These are phyloP conservation scores for Monilinia aucupariae DNA, from an alignment of 2,329 filamentous ascomycete species.

Conservation along the genomic window DNA sequence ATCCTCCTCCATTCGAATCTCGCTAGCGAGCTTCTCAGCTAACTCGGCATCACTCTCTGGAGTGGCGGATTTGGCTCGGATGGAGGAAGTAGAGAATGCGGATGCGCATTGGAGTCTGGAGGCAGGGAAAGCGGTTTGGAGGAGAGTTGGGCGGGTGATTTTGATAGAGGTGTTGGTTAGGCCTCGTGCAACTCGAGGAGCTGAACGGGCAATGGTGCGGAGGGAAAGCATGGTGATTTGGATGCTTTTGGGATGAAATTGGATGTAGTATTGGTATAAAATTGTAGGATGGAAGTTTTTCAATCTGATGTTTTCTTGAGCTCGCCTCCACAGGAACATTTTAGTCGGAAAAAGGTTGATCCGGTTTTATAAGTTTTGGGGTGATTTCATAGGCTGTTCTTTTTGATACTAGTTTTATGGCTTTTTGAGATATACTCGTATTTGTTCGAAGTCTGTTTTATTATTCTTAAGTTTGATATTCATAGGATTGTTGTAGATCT, in stretches of 20 bases:
- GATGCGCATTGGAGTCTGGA: constrained; percentile 29
- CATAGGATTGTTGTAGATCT: neutral
- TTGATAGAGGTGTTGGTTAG: constrained; percentile 48
- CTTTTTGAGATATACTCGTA: neutral
- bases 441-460: neutral
- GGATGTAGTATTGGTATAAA: constrained; percentile 18
- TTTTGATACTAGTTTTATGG: neutral
- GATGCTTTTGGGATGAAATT: constrained; percentile 14
- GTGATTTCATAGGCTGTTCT: constrained; percentile 6
- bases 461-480: neutral
- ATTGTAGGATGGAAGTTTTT: constrained; percentile 12
- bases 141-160: constrained; percentile 34
- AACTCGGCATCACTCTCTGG: constrained; percentile 69
- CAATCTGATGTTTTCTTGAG: neutral
- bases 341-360: constrained; percentile 20
- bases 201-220: constrained; percentile 58
- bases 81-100: constrained; percentile 38
- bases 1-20: constrained; percentile 78
- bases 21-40: constrained; percentile 75
- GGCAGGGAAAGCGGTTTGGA: constrained; percentile 32
- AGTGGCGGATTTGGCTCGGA: constrained; percentile 36
- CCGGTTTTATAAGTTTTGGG: constrained; percentile 2
- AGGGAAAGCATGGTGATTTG: constrained; percentile 58
- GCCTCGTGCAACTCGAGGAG: constrained; percentile 59
- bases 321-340: constrained; percentile 16